A percentile compares a stretch with the other conserved stretches of the same genome.
Conservation (phyloP, 2,329 filamentous ascomycete genomes). For the Claviceps purpurea region DNA sequence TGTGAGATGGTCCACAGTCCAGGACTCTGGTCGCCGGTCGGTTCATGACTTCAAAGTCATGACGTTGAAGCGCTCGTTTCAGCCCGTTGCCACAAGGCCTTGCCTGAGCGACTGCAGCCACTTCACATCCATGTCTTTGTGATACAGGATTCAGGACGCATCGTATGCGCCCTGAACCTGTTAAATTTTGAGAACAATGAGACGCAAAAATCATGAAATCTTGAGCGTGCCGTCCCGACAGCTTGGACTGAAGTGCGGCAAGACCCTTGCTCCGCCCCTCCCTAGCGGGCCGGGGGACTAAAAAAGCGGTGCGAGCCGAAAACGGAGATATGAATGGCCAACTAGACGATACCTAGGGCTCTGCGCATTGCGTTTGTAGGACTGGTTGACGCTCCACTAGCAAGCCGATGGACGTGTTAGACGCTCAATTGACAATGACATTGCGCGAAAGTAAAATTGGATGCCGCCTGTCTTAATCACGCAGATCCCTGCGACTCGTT, state of each 20-base stretch:
- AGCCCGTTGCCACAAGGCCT: background rate
- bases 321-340: conserved; percentile 11
- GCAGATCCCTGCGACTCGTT: background rate
- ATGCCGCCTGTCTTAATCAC: conserved; percentile 1
- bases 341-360: background rate
- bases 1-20: background rate
- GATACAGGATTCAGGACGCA: background rate
- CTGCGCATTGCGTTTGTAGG: background rate
- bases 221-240: conserved; percentile 6
- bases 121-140: background rate
- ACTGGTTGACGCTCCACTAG: conserved; percentile 9
- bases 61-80: background rate
- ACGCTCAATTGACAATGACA: conserved; percentile 17
- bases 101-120: background rate
- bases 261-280: conserved; percentile 13
- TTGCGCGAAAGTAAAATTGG: conserved; percentile 9
- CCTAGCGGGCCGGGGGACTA: conserved; percentile 10
- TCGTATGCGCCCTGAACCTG: background rate
- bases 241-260: conserved; percentile 10
- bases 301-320: conserved; percentile 25
- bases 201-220: background rate
- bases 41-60: background rate
- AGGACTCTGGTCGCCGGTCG: background rate
- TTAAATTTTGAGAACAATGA: background rate
- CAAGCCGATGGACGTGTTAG: conserved; percentile 20